Percentiles rank a stretch among this genome's conserved stretches.
Evolutionary conservation across 805 yeast species (phyloP).

Genomic region (Saccharomycopsis lassenensis): DNA sequence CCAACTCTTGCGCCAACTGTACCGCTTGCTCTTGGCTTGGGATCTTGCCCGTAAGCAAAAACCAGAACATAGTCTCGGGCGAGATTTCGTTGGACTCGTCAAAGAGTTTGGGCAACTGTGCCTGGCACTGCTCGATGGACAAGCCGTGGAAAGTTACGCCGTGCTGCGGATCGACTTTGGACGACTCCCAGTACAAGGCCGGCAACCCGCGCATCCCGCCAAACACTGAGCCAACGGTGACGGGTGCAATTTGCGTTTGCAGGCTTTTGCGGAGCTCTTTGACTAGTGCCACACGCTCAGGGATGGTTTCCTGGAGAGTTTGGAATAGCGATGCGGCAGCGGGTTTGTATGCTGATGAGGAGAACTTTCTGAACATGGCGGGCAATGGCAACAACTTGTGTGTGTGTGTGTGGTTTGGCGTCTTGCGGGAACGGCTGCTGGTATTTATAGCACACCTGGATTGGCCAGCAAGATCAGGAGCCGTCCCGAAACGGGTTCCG

Average conservation of each 20-base stretch:
- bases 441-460: too few relatives aligned
- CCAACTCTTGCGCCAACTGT: constrained; percentile 64
- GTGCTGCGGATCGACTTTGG: constrained; percentile 73
- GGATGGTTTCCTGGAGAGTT: constrained; percentile 30
- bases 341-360: too few relatives aligned
- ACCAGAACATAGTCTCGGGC: constrained; percentile 80
- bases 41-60: constrained; percentile 70
- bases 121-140: constrained; percentile 71
- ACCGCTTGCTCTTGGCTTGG: constrained; percentile 64
- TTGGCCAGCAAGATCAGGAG: too few relatives aligned
- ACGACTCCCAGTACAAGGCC: constrained; percentile 83
- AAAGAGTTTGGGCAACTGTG: constrained; percentile 65
- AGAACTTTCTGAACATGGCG: too few relatives aligned
- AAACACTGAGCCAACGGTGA: too few relatives aligned
- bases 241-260: too few relatives aligned
- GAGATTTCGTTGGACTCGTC: constrained; percentile 53
- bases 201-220: constrained; percentile 90
- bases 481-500: too few relatives aligned
- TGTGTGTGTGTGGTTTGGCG: too few relatives aligned
- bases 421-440: too few relatives aligned
- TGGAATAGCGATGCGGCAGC: constrained; percentile 23
- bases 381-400: too few relatives aligned
- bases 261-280: constrained; percentile 29
- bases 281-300: constrained; percentile 32
- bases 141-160: constrained; percentile 81